These are phyloP conservation scores for Picea glauca DNA, from an alignment of 75 land plant genomes.

Conservation along the genomic window DNA sequence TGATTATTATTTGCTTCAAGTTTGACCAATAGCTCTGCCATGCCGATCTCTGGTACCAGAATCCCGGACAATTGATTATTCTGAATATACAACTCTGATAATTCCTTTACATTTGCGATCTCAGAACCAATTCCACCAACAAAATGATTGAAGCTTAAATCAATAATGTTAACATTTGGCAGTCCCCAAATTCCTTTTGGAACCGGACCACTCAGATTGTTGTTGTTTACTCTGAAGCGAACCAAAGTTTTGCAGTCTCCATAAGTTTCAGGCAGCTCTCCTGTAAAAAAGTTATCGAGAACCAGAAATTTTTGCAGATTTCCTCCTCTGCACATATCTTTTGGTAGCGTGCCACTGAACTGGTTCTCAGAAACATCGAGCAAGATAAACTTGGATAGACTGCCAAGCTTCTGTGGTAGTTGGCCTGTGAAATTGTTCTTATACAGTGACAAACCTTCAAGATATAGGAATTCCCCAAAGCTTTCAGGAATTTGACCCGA, in stretches of 20 bases:
- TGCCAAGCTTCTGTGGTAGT: constrained; percentile 60
- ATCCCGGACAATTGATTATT: constrained; percentile 37
- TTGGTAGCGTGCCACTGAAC: constrained; percentile 51
- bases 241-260: constrained; percentile 35
- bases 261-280: constrained; percentile 39
- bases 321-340: constrained; percentile 49
- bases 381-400: constrained; percentile 33
- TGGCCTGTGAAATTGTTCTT: constrained; percentile 57
- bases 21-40: constrained; percentile 32
- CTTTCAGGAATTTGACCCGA: constrained; percentile 24
- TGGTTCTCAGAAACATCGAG: constrained; percentile 74
- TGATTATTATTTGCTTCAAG: constrained; percentile 68
- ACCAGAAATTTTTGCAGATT: constrained; percentile 47
- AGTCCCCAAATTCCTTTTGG: constrained; percentile 56
- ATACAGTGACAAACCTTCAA: constrained; percentile 39
- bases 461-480: constrained; percentile 24
- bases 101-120: constrained; percentile 52
- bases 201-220: constrained; percentile 47
- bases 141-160: constrained; percentile 50
- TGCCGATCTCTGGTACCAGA: constrained; percentile 43
- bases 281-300: constrained; percentile 41
- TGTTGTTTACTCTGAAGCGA: constrained; percentile 41
- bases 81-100: constrained; percentile 50
- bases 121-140: constrained; percentile 43
- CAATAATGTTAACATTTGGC: constrained; percentile 56